These are phyloP conservation scores for Solanum chmielewskii DNA, from an alignment of 257 asterid genomes.

Conservation along the genomic window DNA sequence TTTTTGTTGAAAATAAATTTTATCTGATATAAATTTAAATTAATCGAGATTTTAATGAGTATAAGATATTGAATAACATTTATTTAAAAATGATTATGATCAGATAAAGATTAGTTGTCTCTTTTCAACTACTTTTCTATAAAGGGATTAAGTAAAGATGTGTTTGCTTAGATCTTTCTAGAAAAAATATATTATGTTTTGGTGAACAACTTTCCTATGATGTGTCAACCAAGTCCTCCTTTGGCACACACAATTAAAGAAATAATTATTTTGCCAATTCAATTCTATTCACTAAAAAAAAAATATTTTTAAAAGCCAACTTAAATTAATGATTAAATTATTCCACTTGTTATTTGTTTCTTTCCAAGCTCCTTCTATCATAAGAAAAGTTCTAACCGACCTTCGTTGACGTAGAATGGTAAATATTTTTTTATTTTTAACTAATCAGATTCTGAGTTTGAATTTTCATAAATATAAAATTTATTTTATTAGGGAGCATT, in stretches of 20 bases:
- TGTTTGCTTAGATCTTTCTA: neutral
- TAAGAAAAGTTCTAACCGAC: neutral
- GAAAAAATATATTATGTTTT: neutral
- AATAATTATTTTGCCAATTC: neutral
- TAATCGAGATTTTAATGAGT: accelerated
- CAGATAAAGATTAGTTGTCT: neutral
- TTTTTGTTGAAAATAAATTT: no score
- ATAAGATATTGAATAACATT: neutral
- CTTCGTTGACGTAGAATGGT: accelerated
- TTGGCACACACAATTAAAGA: neutral
- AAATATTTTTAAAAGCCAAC: neutral
- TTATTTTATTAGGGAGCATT: no score
- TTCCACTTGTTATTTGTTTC: neutral
- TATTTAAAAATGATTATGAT: neutral
- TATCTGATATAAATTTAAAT: neutral
- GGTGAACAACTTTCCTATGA: neutral
- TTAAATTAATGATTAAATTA: neutral
- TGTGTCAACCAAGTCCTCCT: neutral
- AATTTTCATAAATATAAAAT: no score
- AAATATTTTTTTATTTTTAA: no score
- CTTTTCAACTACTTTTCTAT: neutral
- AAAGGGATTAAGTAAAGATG: neutral
- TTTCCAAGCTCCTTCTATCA: neutral
- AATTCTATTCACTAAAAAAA: neutral
- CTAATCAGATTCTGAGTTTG: accelerated